Percentiles rank a stretch among this genome's conserved stretches.
These are phyloP conservation scores for Globisporangium okanoganense DNA, from an alignment of 352 stramenopile species.

Conservation along the genomic window DNA sequence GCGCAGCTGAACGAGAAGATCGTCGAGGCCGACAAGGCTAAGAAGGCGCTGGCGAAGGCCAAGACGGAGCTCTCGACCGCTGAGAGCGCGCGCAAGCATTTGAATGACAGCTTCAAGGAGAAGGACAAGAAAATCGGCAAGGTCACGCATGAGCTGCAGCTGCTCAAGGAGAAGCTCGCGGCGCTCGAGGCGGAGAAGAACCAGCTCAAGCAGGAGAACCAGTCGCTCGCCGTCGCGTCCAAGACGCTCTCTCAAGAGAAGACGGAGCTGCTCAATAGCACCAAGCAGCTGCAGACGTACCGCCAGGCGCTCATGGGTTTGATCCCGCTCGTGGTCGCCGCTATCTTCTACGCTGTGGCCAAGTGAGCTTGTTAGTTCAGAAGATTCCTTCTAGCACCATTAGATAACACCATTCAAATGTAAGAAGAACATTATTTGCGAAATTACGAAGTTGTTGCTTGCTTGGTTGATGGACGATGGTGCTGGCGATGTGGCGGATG, in stretches of 20 bases:
- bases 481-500: neutral
- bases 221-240: slow-evolving; percentile 26
- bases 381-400: slow-evolving; percentile 1
- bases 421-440: slow-evolving; percentile 16
- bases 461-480: neutral
- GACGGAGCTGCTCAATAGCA: slow-evolving; percentile 31
- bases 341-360: slow-evolving; percentile 46
- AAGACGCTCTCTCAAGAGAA: slow-evolving; percentile 38
- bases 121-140: slow-evolving; percentile 73
- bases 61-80: slow-evolving; percentile 41
- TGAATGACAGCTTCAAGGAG: slow-evolving; percentile 50
- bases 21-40: slow-evolving; percentile 54
- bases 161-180: slow-evolving; percentile 38
- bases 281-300: slow-evolving; percentile 58
- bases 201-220: slow-evolving; percentile 17
- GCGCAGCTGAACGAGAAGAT: slow-evolving; percentile 61
- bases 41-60: slow-evolving; percentile 57
- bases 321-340: slow-evolving; percentile 47
- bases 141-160: slow-evolving; percentile 47
- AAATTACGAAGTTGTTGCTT: slow-evolving; percentile 3
- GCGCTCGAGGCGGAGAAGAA: slow-evolving; percentile 20
- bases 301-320: slow-evolving; percentile 49
- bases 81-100: slow-evolving; percentile 43
- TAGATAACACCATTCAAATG: slow-evolving; percentile 12
- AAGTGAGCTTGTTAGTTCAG: slow-evolving; percentile 25